Evolutionary conservation across 2,329 filamentous ascomycete genomes (phyloP), one percentile per base, ranked within the genome.

Genomic region (Cylindrodendrum hubeiense): DNA sequence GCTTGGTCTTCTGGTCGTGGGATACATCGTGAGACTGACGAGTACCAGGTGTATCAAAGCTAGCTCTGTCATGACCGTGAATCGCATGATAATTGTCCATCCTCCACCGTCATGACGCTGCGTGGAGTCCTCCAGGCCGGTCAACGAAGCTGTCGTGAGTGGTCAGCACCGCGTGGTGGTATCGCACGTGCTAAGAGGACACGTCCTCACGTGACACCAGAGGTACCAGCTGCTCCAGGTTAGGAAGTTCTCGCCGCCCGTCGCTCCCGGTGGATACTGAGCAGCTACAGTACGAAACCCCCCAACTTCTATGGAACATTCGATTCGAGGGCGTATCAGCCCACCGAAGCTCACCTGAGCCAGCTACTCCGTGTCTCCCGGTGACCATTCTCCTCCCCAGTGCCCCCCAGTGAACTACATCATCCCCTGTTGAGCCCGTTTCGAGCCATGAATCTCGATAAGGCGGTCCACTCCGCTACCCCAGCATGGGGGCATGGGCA

Each of bases 1-100:
- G 68, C 51, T 59, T 60, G 51, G 33, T 34, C 37, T 62, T 55
- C 9, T 17, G 21, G 53, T 60, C 13, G 47, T 56, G n/a, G 24
- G 30, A 47, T 55, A 22, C 15, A 55, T 56, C 44, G 41, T 51
- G 63, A 71, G 70, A 81, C 85, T 72, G 71, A 89, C 87, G 86
- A 30, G 85, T 86, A 55, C 81, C 81, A 30, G 83, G 77, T 47
- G 84, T 79, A 69, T 87, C 85, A 77, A 91, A 91, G 75, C 87
- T 91, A 59, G 87, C 85, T 67, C 87, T 80, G 69, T 90, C 89
- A 71, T 85, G 83, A 68, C 86, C 87, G 75, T 90, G 88, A 64
- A 89, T 82, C 50, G 84, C 79, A 76, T 88, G 83, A 75, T 89
- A 88, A 74, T 39, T 39, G n/a, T 89, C 86, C 87, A 89, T 89